phyloP scores from a whole-genome alignment of 2,329 filamentous ascomycete species.

The Diaporthe vexans region DNA sequence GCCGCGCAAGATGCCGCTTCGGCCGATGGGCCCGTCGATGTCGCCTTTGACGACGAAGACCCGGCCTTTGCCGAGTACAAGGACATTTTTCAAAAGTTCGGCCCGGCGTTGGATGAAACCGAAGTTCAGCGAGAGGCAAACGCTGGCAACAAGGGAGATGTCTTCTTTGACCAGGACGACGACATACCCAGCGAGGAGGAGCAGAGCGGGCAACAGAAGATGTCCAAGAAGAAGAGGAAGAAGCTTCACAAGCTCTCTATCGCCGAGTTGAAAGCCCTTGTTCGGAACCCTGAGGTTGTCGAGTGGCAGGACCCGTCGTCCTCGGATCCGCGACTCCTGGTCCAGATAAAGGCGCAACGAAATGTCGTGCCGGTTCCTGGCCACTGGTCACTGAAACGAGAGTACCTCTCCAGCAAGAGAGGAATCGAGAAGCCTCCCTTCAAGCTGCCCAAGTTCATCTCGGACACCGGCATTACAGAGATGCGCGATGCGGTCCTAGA shows the following conservation, averaged over 20 bases:
- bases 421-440: constrained; percentile 97
- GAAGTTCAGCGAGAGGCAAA: constrained; percentile 75
- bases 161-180: constrained; percentile 86
- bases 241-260: constrained; percentile 92
- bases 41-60: constrained; percentile 74
- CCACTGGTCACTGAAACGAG: constrained; percentile 96
- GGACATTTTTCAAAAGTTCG: constrained; percentile 85
- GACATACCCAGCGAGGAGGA: constrained; percentile 90
- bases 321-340: constrained; percentile 87
- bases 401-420: constrained; percentile 96
- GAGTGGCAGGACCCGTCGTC: constrained; percentile 98
- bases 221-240: constrained; percentile 97
- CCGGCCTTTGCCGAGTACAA: constrained; percentile 88
- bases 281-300: constrained; percentile 91
- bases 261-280: constrained; percentile 93
- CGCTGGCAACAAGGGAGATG: constrained; percentile 83
- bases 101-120: constrained; percentile 73
- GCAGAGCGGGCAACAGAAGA: constrained; percentile 73
- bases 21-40: constrained; percentile 62
- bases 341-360: constrained; percentile 94
- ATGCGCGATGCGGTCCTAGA: constrained; percentile 98
- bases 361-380: constrained; percentile 95
- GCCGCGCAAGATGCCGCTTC: constrained; percentile 52
- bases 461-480: constrained; percentile 96
- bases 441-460: constrained; percentile 93